Conservation (phyloP, 192 early-diverging fungal species). For the Allomyces javanicus region DNA sequence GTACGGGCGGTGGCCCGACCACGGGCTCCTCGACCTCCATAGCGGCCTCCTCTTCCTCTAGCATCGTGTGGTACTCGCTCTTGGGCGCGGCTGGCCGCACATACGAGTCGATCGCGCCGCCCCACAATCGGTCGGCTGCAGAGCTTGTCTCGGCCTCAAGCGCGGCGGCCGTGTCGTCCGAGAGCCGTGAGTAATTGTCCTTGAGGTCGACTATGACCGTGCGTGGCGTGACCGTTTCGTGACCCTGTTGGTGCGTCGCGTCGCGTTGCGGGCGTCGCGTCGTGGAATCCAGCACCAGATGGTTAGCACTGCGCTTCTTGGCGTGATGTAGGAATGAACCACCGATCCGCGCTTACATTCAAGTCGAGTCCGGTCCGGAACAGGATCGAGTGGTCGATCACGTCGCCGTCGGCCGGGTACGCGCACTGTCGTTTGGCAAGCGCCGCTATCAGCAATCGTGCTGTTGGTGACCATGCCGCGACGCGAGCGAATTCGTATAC, state of each 20-base stretch:
- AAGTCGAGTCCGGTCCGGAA: not conserved
- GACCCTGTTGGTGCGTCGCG: not conserved
- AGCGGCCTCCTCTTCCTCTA: too few species aligned
- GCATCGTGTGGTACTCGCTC: not conserved
- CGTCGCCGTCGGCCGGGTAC: not conserved
- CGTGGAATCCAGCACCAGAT: too few species aligned
- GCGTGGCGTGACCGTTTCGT: not conserved
- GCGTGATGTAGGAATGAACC: too few species aligned
- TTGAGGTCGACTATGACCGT: not conserved
- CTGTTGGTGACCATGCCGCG: too few species aligned
- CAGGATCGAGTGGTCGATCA: not conserved
- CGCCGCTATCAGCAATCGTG: too few species aligned
- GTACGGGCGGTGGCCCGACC: not conserved
- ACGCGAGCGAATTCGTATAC: slow-evolving; percentile 12
- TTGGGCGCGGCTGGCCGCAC: not conserved
- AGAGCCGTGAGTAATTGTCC: not conserved
- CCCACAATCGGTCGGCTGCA: not conserved
- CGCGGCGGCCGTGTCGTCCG: not conserved
- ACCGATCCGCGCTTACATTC: too few species aligned
- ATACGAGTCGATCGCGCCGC: not conserved
- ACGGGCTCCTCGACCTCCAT: not conserved
- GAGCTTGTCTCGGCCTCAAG: not conserved
- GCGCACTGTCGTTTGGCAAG: not conserved
- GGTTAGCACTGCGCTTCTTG: too few species aligned
- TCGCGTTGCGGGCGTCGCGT: not conserved